Conservation (phyloP, 306 rosid genomes). For the Malus domestica region ASM211411v1 NC_041798.1:11905501-11906000, state of each 20-base stretch:
- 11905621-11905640: not conserved
- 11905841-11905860: not conserved
- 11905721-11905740: not conserved
- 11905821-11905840: not conserved
- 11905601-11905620: not conserved
- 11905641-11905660: not conserved
- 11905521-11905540: not conserved
- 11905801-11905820: not conserved
- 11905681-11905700: not conserved
- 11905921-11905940: not conserved
- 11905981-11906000: too few species aligned
- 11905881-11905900: too few species aligned
- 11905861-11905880: not conserved
- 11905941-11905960: not conserved
- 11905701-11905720: not conserved
- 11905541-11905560: not conserved
- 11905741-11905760: not conserved
- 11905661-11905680: not conserved
- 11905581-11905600: not conserved
- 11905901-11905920: not conserved
- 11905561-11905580: not conserved
- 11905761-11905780: not conserved
- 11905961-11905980: too few species aligned
- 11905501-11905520: not conserved
- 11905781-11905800: not conserved